Percentiles rank a stretch among this genome's conserved stretches.
phyloP scores from a whole-genome alignment of 2,329 filamentous ascomycete genomes.

The Colletotrichum sp. region DNA sequence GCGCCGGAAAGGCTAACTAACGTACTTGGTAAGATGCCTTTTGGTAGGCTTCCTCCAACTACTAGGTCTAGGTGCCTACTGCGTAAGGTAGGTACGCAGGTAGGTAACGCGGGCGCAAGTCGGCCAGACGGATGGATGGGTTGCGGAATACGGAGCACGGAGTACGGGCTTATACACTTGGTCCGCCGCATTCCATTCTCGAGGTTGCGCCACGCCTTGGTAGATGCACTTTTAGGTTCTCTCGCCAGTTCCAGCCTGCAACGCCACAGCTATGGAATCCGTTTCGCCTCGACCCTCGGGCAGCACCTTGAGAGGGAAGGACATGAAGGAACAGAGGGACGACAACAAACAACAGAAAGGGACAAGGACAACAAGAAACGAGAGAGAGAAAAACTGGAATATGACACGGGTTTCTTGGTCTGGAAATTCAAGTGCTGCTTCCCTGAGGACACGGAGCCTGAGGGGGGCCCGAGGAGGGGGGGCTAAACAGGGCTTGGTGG shows the following conservation, averaged over 20 bases:
- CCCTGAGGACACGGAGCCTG: slow-evolving; percentile 14
- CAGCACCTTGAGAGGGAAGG: not conserved
- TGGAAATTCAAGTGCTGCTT: not conserved
- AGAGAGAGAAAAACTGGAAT: too few species aligned
- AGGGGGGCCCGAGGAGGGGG: not conserved
- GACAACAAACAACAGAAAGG: not conserved
- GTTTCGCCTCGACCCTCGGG: not conserved
- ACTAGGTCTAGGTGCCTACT: too few species aligned
- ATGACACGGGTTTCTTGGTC: not conserved
- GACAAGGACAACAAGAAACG: not conserved
- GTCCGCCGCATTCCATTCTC: not conserved
- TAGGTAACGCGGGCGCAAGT: not conserved
- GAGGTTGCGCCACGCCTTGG: slow-evolving; percentile 4
- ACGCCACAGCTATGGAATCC: not conserved
- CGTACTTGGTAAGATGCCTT: not conserved
- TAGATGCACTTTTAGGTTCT: not conserved
- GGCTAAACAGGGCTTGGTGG: not conserved
- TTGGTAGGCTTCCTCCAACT: not conserved
- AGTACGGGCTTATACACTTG: not conserved
- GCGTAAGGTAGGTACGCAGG: not conserved
- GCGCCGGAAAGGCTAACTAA: not conserved
- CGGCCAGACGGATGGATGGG: not conserved
- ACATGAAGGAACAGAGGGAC: not conserved
- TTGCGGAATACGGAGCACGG: not conserved
- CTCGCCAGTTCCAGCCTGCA: not conserved